A percentile compares a stretch with the other conserved stretches of the same genome.
Conservation (phyloP, 1,284 basidiomycete genomes). For the Fomitopsis pinicola region DNA sequence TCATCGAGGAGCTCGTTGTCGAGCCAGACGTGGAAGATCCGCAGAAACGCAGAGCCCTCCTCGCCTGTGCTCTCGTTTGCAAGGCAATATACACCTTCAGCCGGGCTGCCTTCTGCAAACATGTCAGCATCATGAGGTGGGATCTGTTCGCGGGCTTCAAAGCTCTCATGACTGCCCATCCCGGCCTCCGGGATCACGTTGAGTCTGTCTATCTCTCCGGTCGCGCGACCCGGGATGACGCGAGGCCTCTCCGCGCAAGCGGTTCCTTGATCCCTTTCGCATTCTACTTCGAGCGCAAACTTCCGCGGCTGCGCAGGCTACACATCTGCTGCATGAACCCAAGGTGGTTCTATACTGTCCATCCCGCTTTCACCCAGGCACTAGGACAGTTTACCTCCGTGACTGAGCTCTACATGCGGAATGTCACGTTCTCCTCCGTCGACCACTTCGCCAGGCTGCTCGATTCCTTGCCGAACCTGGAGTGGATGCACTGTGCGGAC, state of each 20-base stretch:
- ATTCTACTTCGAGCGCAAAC: neutral
- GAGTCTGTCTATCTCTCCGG: too few relatives aligned
- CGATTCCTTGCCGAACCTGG: neutral
- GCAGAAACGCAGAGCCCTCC: neutral
- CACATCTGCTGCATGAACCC: constrained; percentile 2
- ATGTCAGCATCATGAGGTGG: too few relatives aligned
- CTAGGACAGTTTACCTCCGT: neutral
- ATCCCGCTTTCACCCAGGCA: neutral
- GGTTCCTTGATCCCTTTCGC: neutral
- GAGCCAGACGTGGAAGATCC: too few relatives aligned
- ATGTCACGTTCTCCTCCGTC: neutral
- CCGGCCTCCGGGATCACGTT: too few relatives aligned
- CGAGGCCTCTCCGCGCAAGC: too few relatives aligned
- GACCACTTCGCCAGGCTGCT: neutral
- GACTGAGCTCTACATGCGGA: neutral
- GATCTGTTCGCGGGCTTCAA: too few relatives aligned
- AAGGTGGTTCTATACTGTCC: neutral
- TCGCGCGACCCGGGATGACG: too few relatives aligned
- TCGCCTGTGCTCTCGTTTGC: neutral
- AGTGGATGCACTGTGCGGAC: neutral
- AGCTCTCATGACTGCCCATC: too few relatives aligned
- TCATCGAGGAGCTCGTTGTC: too few relatives aligned
- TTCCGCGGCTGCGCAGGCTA: neutral
- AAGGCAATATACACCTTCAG: neutral
- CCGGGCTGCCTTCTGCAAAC: too few relatives aligned